Base-by-base conservation (phyloP, 176 grass and related monocot species). In the Carex cristatella region DNA sequence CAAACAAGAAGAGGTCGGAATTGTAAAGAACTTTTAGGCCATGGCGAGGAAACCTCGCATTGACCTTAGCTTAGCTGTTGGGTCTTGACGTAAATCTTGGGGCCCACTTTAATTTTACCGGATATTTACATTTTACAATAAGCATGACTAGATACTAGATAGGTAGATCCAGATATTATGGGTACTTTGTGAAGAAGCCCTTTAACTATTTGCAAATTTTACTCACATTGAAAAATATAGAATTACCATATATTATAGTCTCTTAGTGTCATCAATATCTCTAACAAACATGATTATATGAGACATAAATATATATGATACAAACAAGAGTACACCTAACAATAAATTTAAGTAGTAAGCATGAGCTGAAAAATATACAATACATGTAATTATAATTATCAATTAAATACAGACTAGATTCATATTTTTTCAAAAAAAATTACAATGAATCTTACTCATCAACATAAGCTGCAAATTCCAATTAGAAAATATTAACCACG, bases 1-100 rank as follows among this genome's bases (percentile, higher is more conserved):
- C 91, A 93, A 90, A 72, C 85, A 88, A 83, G 87, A 93, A 93
- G 81, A 58, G 71, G 91, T 69, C 79, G 84, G 85, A 91, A 96
- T 93, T 88, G 76, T 63, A 84, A 86, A 88, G 89, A 86, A 0
- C 84, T 81, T 94, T 89, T 91, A 79, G 80, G 81, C 78, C 69
- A 83, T 85, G 81, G 84, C 73, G 66, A 55, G 81, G 89, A 87
- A 92, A 83, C 87, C 84, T 83, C 73, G 68, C 88, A 90, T 92
- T 94, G 93, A 94, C 86, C 84, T 92, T 57, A 80, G 51, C 31
- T 35, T 33, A 2, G 1, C 33, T 51, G 0, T 69, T 46, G 63
- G 78, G 84, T 83, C 58, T 16, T 86, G 55, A 81, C 87, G 53
- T 77, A 51, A 27, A 56, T 30, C 9, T 12, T 63, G 72, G 84